Evolutionary conservation across 176 grass and related monocot genomes (phyloP).

Genomic region (Oryza punctata): DNA sequence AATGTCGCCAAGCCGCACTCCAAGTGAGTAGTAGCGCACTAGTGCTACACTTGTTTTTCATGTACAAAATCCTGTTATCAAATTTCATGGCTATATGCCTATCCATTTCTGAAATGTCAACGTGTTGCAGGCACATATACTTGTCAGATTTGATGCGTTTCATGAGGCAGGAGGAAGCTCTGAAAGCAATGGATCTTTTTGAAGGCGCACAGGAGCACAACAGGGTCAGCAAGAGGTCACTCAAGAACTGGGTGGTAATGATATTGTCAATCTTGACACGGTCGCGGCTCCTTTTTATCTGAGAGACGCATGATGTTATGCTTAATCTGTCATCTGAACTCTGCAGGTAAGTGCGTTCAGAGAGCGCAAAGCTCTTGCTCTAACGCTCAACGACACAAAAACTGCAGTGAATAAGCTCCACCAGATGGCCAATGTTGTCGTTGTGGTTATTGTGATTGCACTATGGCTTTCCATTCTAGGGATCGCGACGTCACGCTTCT

Average conservation of each 20-base stretch:
- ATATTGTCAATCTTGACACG: constrained; percentile 22
- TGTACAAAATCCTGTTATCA: neutral
- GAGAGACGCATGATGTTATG: neutral
- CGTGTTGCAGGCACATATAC: constrained; percentile 74
- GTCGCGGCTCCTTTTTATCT: neutral
- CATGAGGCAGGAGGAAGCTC: constrained; percentile 81
- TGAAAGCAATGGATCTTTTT: constrained; percentile 78
- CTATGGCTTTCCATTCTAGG: constrained; percentile 84
- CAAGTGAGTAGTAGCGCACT: constrained; percentile 55
- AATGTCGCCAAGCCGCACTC: constrained; percentile 74
- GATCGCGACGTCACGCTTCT: constrained; percentile 75
- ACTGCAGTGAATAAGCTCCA: constrained; percentile 96
- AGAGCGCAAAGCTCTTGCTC: constrained; percentile 88
- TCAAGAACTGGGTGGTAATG: constrained; percentile 91
- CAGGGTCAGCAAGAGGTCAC: constrained; percentile 74
- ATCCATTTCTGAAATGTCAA: constrained; percentile 9
- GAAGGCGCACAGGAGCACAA: constrained; percentile 75
- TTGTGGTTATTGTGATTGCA: constrained; percentile 67
- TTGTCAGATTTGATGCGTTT: constrained; percentile 76
- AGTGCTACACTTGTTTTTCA: neutral
- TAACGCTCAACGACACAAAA: constrained; percentile 97
- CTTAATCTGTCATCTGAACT: neutral
- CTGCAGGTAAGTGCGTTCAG: constrained; percentile 84
- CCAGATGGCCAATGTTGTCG: constrained; percentile 86
- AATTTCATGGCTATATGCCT: neutral